Percentiles rank a stretch among this genome's conserved stretches.
Conservation (phyloP, 768 basidiomycete genomes). For the Podaxis sp. region DNA sequence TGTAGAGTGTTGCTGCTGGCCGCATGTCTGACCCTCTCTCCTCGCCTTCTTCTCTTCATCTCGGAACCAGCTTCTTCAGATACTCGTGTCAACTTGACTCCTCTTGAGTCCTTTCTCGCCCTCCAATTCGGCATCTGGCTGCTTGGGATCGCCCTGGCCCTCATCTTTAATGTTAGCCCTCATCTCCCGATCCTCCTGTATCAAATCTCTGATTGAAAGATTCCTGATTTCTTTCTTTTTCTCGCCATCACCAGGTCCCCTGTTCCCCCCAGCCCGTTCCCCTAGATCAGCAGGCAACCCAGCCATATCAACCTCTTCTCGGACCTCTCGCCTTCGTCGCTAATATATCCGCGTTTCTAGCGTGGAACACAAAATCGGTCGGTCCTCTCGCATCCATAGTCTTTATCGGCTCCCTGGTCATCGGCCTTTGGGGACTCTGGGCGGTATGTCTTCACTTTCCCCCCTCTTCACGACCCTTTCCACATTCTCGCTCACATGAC, state of each 20-base stretch:
- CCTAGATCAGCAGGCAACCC: slow-evolving; percentile 22
- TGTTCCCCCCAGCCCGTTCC: slow-evolving; percentile 39
- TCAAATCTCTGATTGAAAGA: slow-evolving; percentile 3
- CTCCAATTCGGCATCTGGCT: slow-evolving; percentile 67
- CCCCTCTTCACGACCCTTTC: not conserved
- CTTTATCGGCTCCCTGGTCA: slow-evolving; percentile 45
- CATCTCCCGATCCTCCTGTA: slow-evolving; percentile 2
- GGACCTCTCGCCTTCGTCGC: slow-evolving; percentile 56
- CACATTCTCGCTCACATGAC: not conserved
- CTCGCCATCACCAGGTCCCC: slow-evolving; percentile 37
- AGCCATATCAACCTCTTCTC: slow-evolving; percentile 60
- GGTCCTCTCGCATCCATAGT: slow-evolving; percentile 57
- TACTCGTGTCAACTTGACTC: slow-evolving; percentile 45
- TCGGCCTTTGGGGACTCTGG: slow-evolving; percentile 73
- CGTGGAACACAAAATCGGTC: slow-evolving; percentile 61
- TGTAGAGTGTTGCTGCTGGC: slow-evolving; percentile 14
- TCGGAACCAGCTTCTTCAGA: slow-evolving; percentile 36
- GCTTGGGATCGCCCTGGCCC: slow-evolving; percentile 49
- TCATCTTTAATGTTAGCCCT: slow-evolving; percentile 59
- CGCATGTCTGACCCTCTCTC: slow-evolving; percentile 42
- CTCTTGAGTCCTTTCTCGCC: slow-evolving; percentile 69
- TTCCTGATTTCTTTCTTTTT: not conserved
- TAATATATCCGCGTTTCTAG: slow-evolving; percentile 55
- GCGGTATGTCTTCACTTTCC: slow-evolving; percentile 45
- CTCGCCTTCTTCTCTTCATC: slow-evolving; percentile 68